phyloP scores from a whole-genome alignment of 306 rosid genomes.

The Boehmeria nivea region DNA sequence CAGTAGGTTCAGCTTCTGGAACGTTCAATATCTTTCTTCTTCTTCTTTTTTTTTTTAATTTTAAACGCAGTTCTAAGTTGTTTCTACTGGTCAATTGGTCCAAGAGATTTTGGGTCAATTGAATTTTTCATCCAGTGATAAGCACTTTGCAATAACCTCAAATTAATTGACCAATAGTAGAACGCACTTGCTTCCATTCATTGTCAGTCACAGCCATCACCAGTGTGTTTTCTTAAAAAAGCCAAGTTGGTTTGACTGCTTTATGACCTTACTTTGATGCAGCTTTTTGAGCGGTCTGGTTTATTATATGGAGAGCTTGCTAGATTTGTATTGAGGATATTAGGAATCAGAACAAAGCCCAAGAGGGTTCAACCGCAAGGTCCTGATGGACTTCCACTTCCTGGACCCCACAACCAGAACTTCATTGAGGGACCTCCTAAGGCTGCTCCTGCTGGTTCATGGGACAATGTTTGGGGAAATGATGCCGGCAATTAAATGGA shows the following conservation, averaged over 20 bases:
- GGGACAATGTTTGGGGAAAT: constrained; percentile 93
- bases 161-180: neutral
- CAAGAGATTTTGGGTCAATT: too few relatives aligned
- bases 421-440: constrained; percentile 51
- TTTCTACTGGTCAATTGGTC: too few relatives aligned
- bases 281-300: constrained; percentile 91
- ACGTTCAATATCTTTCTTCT: neutral
- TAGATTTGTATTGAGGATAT: constrained; percentile 71
- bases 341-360: constrained; percentile 58
- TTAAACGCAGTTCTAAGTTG: too few relatives aligned
- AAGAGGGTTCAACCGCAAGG: constrained; percentile 45
- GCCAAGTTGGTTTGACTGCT: neutral
- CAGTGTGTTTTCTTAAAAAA: neutral
- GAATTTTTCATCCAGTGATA: too few relatives aligned
- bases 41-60: neutral
- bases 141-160: neutral
- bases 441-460: constrained; percentile 60
- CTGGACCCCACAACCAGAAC: constrained; percentile 47
- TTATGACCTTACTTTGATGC: constrained; percentile 19
- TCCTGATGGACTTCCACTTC: too few relatives aligned
- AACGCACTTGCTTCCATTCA: too few relatives aligned
- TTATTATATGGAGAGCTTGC: constrained; percentile 90
- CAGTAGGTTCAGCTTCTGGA: neutral
- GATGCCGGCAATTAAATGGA: constrained; percentile 31
- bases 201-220: too few relatives aligned